phyloP scores from a whole-genome alignment of 306 rosid genomes.

The Styphnolobium japonicum region DNA sequence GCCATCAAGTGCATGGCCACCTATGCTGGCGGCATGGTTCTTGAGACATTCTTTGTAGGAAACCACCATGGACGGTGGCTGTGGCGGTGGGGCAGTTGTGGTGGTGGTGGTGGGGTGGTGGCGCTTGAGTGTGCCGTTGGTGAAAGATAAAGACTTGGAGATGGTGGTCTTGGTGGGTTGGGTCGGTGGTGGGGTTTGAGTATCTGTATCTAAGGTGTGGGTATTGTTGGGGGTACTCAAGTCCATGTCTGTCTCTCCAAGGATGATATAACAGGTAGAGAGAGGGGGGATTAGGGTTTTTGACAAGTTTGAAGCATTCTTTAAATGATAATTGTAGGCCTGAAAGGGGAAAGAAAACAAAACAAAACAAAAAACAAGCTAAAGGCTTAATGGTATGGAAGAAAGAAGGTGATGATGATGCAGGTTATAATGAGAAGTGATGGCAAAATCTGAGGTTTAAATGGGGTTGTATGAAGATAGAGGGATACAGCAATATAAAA shows the following conservation, averaged over 20 bases:
- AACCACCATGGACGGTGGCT: slow-evolving; percentile 13
- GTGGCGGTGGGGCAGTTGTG: neutral
- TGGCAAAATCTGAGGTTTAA: slow-evolving; percentile 49
- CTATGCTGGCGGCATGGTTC: slow-evolving; percentile 82
- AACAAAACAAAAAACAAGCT: neutral
- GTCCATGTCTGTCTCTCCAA: slow-evolving; percentile 49
- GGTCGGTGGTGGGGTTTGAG: slow-evolving; percentile 45
- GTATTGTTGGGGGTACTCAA: slow-evolving; percentile 16
- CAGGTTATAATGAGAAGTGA: slow-evolving; percentile 40
- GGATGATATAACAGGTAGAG: slow-evolving; percentile 12
- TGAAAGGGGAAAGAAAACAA: slow-evolving; percentile 10
- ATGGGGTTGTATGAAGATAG: slow-evolving; percentile 30
- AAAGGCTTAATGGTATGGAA: slow-evolving; percentile 21
- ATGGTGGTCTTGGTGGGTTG: slow-evolving; percentile 21
- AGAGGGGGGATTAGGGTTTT: slow-evolving; percentile 46
- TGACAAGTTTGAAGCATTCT: slow-evolving; percentile 16
- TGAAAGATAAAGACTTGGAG: slow-evolving; percentile 39
- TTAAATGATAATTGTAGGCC: neutral
- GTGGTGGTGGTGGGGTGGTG: slow-evolving; percentile 14
- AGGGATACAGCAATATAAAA: slow-evolving; percentile 37
- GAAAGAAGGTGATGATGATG: slow-evolving; percentile 42
- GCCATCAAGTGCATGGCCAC: slow-evolving; percentile 88
- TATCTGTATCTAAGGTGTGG: slow-evolving; percentile 34
- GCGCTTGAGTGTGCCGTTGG: slow-evolving; percentile 58
- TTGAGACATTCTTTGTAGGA: slow-evolving; percentile 80